phyloP scores from a whole-genome alignment of 2,329 filamentous ascomycete genomes.

The Geosmithia morbida region DNA sequence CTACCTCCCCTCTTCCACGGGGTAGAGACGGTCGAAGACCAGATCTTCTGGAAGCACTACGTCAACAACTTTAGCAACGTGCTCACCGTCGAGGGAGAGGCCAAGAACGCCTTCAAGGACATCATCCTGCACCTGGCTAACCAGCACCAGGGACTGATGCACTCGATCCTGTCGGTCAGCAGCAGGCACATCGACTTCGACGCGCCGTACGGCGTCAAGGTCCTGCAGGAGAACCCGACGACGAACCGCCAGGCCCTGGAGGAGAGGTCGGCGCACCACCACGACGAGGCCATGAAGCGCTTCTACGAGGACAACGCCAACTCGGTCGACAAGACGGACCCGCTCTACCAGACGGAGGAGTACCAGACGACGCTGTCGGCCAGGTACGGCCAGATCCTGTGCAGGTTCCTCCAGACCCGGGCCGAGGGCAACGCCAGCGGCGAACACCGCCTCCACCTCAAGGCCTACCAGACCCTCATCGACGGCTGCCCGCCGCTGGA shows the following conservation, averaged over 20 bases:
- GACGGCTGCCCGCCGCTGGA: conserved; percentile 44
- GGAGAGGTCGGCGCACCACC: conserved; percentile 39
- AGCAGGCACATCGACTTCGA: conserved; percentile 58
- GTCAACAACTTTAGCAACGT: conserved; percentile 65
- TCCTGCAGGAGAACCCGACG: conserved; percentile 33
- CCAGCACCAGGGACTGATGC: conserved; percentile 71
- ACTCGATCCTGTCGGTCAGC: conserved; percentile 73
- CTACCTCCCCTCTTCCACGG: conserved; percentile 61
- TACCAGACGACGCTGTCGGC: conserved; percentile 34
- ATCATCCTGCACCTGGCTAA: conserved; percentile 72
- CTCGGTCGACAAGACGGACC: conserved; percentile 24
- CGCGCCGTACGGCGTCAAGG: conserved; percentile 37
- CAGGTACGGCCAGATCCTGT: conserved; percentile 49
- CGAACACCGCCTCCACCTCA: conserved; percentile 67
- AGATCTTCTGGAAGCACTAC: conserved; percentile 72
- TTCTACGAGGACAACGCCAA: conserved; percentile 31
- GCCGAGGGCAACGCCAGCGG: conserved; percentile 43
- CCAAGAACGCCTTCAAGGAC: conserved; percentile 74
- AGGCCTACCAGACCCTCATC: conserved; percentile 62
- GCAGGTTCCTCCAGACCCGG: conserved; percentile 41
- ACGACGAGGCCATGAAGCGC: conserved; percentile 36
- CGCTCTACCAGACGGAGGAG: conserved; percentile 20
- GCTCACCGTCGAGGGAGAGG: conserved; percentile 67
- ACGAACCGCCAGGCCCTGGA: conserved; percentile 31
- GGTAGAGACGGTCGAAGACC: conserved; percentile 67